Conservation (phyloP, 306 rosid species). For the Biancaea sappan region DNA sequence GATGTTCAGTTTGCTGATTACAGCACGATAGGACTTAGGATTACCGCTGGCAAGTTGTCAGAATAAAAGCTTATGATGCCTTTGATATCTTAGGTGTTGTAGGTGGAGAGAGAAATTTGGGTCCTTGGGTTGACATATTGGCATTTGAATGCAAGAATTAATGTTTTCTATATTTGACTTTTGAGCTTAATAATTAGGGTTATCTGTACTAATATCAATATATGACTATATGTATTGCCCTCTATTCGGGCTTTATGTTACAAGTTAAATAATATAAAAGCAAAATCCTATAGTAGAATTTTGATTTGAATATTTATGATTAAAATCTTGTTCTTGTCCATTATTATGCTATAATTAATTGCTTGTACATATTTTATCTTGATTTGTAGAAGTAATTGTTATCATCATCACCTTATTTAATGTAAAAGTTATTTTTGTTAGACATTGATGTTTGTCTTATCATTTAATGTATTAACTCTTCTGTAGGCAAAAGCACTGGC, state of each 20-base stretch:
- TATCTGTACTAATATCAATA: too few relatives aligned
- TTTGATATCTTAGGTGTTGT: not conserved
- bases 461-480: slow-evolving; percentile 21
- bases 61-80: not conserved
- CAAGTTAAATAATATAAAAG: not conserved
- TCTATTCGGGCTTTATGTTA: not conserved
- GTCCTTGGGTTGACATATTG: not conserved
- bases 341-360: not conserved
- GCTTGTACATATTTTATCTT: not conserved
- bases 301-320: not conserved
- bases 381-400: slow-evolving; percentile 1
- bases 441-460: slow-evolving; percentile 29
- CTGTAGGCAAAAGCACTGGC: slow-evolving; percentile 80
- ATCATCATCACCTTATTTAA: not conserved
- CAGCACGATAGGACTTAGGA: not conserved
- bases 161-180: too few relatives aligned
- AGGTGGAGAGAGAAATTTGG: not conserved
- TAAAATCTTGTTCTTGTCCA: not conserved
- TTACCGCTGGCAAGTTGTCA: not conserved
- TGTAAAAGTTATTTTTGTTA: slow-evolving; percentile 15
- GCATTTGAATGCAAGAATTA: not conserved
- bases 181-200: too few relatives aligned
- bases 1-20: not conserved
- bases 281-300: not conserved
- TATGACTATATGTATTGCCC: not conserved